Base-by-base conservation (phyloP, 2,329 filamentous ascomycete genomes). In the Aspergillus sp. region DNA sequence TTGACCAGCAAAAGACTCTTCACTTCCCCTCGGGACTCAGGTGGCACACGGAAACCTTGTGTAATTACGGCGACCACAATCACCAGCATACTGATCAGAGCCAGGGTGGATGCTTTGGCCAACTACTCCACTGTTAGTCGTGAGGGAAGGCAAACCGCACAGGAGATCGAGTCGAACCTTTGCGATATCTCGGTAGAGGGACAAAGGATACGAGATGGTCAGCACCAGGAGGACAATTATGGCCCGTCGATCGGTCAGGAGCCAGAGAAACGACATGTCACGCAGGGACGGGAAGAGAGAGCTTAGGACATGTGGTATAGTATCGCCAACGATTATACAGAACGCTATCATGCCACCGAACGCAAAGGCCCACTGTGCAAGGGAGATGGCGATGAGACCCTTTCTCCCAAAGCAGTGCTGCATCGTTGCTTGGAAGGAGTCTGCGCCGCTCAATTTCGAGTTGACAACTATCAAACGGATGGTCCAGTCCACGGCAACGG, bases 321-420 rank as follows among this genome's bases (percentile, higher is more conserved):
- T 92, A 71, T 99, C 94, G 54, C 94, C 94, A 9, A 99, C 89
- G 65, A 99, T 96, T 65, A 99, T 91, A 60, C 92, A 94, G 72
- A 97, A 99, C 13, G 94, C 94, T 51, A 99, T 85, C 94, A 99
- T 99, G 59, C 94, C 94, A 51, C 94, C 94, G 77, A 97, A 99
- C 2, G 94, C 94, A 79, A 99, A 99, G 24, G 90, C 87, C 93
- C 93, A 99, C 76, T 99, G 94, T 46, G 94, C 94, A 56, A 97
- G 65, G 4, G 84, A 87, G 48, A 99, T 96, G 53, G 94, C 93
- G 59, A 99, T 84, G 51, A 99, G 79, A 0, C 94, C 94, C 16
- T 87, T 81, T 64, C 84, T 86, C 5, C 94, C 94, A 74, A 96
- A 99, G 76, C 94, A 99, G 73, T 93, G 86, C 73, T 96, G 87